phyloP scores from a whole-genome alignment of 345 rosid genomes.

The Populus nigra region DNA sequence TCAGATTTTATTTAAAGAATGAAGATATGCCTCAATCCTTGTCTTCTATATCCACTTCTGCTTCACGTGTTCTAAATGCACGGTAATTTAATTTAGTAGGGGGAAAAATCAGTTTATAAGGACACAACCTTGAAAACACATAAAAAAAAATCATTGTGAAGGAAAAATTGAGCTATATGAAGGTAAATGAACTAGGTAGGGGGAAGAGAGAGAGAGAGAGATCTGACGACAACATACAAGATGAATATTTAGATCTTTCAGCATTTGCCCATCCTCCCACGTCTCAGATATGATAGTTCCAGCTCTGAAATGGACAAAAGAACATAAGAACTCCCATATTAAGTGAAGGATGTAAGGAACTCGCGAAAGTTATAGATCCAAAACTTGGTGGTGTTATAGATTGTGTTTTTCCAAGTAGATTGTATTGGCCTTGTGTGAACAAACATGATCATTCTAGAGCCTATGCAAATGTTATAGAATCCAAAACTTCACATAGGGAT shows the following conservation, averaged over 20 bases:
- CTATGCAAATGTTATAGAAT: not conserved
- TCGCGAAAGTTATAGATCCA: not conserved
- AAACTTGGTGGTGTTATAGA: not conserved
- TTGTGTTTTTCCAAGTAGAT: not conserved
- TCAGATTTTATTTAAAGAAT: too few relatives aligned
- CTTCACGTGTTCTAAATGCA: not conserved
- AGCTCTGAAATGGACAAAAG: slow-evolving; percentile 57
- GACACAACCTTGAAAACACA: not conserved
- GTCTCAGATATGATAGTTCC: slow-evolving; percentile 97
- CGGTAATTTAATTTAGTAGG: not conserved
- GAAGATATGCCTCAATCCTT: not conserved
- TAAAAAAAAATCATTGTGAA: not conserved
- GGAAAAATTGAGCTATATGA: not conserved
- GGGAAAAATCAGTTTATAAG: not conserved
- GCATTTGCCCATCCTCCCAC: slow-evolving; percentile 98
- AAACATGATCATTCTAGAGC: not conserved
- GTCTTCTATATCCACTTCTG: not conserved
- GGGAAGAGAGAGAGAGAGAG: not conserved
- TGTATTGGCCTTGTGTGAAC: too few relatives aligned
- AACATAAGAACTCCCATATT: not conserved
- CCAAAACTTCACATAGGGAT: not conserved
- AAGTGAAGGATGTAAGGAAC: not conserved
- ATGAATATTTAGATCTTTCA: slow-evolving; percentile 91
- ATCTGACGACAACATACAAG: slow-evolving; percentile 53
- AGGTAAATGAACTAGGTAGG: not conserved